Base-by-base conservation (phyloP, 106 monocot genomes). In the Dendrobium nobile region DNA sequence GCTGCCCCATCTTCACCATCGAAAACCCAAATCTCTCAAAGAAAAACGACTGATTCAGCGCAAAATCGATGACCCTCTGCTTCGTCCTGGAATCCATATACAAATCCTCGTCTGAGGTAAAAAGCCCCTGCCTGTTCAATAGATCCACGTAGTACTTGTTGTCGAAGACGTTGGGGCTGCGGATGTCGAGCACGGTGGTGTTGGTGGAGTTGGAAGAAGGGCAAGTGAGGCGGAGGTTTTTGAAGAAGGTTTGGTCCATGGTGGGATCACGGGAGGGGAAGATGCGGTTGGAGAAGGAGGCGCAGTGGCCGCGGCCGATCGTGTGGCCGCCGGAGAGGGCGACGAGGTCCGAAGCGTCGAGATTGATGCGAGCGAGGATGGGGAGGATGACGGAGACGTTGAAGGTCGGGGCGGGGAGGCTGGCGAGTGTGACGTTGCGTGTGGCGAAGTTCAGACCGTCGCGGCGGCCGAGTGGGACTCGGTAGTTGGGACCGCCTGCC, bases 271-370 rank as follows among this genome's bases (percentile, higher is more conserved):
- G 72, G 26, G 77, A 26, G 20, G 81, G 85, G 76, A 80, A 85
- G 77, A 85, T 41, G 54, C 85, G 85, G 77, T 77, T 73, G 68
- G 80, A 54, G 55, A 87, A 90, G 85, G 87, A 87, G 67, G 80
- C 17, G 84, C 90, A 87, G 87, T 90, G 87, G 85, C 78, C 83
- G n/a, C 80, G 48, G 55, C 90, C 90, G 85, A 85, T 77, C 59
- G 90, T 90, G 90, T 87, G 90, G 70, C 87, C 90, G 59, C 90
- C 87, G 70, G 90, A 87, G 81, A 90, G 85, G 40, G 85, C 70
- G 47, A 90, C 90, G 48, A 90, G 90, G 83, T 90, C 90, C 56
- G 10, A 61, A 43, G 78, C 18, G 85, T 82, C 78, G 28, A 90
- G 90, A 51, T 77, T 82, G 81, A 87, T 79, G 11, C 54, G 74